A percentile compares a stretch with the other conserved stretches of the same genome.
Evolutionary conservation across 331 rosid species (phyloP).

Genomic region (Saraca asoca): DNA sequence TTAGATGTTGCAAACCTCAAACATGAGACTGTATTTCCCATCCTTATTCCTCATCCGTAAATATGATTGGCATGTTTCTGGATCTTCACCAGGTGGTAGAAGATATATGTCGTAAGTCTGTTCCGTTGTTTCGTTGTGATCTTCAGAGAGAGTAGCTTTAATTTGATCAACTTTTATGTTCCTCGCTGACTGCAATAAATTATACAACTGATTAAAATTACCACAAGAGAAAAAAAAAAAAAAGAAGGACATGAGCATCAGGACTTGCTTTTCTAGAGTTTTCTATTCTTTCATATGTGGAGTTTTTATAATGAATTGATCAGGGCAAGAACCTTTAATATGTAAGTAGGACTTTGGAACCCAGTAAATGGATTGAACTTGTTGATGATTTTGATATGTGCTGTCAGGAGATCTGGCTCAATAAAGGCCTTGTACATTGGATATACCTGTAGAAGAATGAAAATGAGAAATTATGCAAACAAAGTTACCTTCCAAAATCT

Average conservation of each 20-base stretch:
- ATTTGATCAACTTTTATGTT: slow-evolving; percentile 52
- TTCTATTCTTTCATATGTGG: neutral
- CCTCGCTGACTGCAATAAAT: slow-evolving; percentile 55
- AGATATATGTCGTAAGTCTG: slow-evolving; percentile 68
- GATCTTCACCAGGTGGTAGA: slow-evolving; percentile 75
- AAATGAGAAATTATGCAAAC: slow-evolving; percentile 36
- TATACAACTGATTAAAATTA: slow-evolving; percentile 19
- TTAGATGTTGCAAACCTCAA: slow-evolving; percentile 54
- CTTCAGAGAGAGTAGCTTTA: slow-evolving; percentile 50
- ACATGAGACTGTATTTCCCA: slow-evolving; percentile 74
- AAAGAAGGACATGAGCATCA: slow-evolving; percentile 25
- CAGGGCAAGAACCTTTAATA: slow-evolving; percentile 48
- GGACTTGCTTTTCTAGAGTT: neutral
- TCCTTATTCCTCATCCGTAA: slow-evolving; percentile 74
- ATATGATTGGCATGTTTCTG: slow-evolving; percentile 71
- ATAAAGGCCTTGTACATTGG: slow-evolving; percentile 78
- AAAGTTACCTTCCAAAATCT: slow-evolving; percentile 21
- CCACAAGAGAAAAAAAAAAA: slow-evolving; percentile 5
- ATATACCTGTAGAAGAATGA: slow-evolving; percentile 50
- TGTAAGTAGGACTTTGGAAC: slow-evolving; percentile 66
- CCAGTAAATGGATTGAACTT: slow-evolving; percentile 71
- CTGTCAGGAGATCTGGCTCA: slow-evolving; percentile 68
- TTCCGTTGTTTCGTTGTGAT: slow-evolving; percentile 50
- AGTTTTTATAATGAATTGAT: slow-evolving; percentile 14
- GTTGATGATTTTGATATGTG: slow-evolving; percentile 61